A percentile compares a stretch with the other conserved stretches of the same genome.
phyloP scores from a whole-genome alignment of 202 grass and related monocot genomes.

The Digitaria exilis region DNA sequence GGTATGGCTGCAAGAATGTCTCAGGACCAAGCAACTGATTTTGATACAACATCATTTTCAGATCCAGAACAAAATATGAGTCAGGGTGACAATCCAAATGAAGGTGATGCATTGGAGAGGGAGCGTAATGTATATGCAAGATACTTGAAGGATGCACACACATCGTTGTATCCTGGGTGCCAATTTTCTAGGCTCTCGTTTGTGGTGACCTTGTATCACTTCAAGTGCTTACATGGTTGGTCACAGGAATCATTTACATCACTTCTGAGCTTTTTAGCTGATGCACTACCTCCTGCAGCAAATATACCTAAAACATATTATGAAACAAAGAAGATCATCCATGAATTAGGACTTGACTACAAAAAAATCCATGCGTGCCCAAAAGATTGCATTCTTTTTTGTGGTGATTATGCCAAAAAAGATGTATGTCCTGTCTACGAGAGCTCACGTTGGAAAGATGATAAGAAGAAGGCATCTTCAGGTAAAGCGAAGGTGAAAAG shows the following conservation, averaged over 20 bases:
- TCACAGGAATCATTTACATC: neutral
- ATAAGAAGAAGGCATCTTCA: neutral
- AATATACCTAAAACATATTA: neutral
- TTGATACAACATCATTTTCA: neutral
- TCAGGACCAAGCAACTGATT: neutral
- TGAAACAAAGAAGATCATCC: slow-evolving; percentile 13
- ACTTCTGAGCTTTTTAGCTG: neutral
- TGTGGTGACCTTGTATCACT: neutral
- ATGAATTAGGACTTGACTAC: neutral
- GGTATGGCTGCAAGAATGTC: neutral
- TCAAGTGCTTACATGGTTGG: slow-evolving; percentile 14
- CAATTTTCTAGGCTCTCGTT: neutral
- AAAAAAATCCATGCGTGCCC: slow-evolving; percentile 35
- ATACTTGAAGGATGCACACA: neutral
- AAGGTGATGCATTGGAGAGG: neutral
- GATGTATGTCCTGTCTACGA: neutral
- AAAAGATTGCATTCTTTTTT: slow-evolving; percentile 31
- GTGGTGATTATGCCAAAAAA: neutral
- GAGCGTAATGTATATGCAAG: neutral
- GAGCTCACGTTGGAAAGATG: neutral
- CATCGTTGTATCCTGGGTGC: neutral
- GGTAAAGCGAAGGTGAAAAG: neutral
- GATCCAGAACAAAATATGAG: neutral
- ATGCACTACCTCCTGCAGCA: neutral
- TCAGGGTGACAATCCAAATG: neutral